A percentile compares a stretch with the other conserved stretches of the same genome.
Conservation (phyloP, 495 filamentous ascomycete genomes). For the Penicillium longicatenatum region DNA sequence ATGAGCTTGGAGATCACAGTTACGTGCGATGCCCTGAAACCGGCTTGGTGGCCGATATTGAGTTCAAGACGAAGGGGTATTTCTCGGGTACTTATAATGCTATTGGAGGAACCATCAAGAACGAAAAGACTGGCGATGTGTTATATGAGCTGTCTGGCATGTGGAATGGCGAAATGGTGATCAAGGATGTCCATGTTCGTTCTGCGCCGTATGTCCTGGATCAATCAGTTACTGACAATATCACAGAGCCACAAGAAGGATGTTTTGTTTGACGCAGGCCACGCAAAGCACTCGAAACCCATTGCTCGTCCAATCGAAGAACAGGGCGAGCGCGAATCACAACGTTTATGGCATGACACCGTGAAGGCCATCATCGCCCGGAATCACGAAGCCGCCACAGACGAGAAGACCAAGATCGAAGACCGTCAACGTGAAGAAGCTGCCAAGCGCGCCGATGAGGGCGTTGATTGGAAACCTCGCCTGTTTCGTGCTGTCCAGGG, state of each 20-base stretch:
- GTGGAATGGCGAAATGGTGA: conserved; percentile 93
- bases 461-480: conserved; percentile 84
- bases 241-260: conserved; percentile 81
- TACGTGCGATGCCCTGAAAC: conserved; percentile 90
- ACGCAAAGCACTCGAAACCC: conserved; percentile 74
- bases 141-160: conserved; percentile 89
- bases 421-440: conserved; percentile 89
- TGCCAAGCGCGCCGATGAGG: conserved; percentile 74
- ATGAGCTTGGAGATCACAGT: conserved; percentile 96
- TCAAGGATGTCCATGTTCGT: conserved; percentile 78
- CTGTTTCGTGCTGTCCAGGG: conserved; percentile 78
- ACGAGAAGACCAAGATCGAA: conserved; percentile 94
- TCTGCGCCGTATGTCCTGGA: background rate
- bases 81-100: conserved; percentile 96
- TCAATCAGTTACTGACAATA: conserved; percentile 12
- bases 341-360: conserved; percentile 80
- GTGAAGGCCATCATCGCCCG: conserved; percentile 75
- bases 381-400: conserved; percentile 88
- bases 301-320: conserved; percentile 77
- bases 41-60: conserved; percentile 84
- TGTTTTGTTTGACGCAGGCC: conserved; percentile 82
- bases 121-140: conserved; percentile 80
- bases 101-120: conserved; percentile 89
- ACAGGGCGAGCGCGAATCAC: conserved; percentile 89
- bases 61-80: conserved; percentile 99